Base-by-base conservation (phyloP, 441 rosid genomes). In the Melastoma candidum region DNA sequence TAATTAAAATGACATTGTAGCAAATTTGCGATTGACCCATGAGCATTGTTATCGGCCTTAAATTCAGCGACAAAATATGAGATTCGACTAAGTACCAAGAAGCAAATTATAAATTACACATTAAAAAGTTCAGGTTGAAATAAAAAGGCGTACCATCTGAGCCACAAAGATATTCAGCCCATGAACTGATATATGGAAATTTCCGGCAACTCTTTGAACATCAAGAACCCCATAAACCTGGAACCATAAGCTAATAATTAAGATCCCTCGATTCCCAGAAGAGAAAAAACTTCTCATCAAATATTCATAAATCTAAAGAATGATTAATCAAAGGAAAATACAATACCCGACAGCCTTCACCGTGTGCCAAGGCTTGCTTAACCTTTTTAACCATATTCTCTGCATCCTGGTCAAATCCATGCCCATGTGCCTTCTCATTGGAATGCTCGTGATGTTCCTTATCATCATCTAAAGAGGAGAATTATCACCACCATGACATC, bases 171-270 rank as follows among this genome's bases (percentile, higher is more conserved):
- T 80, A 71, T 84, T 93, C 67, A 93, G 70, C 47, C 96, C 96
- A 66, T 89, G 99, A 62, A 93, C 95, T 64, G 99, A 93, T 51
- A 93, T 71, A 69, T 93, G 99, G 72, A 93, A 93, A 75, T 93
- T 93, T 68, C 97, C 99, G 63, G 99, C 96, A 69, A 93, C 99
- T 51, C 97, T 78, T 76, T 93, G 99, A 58, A 89, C 97, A 76
- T 93, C 97, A 51, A 93, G 67, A 66, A 80, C 78, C 54, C 99
- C 99, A 64, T 84, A 86, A 51, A 93, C 95, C 97, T 89, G 77
- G 66, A 73, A 68, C 47, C 29, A 11, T 60, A 46, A 47, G 54
- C 45, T 48, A 56, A 51, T 52, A 17, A 48, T 50, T 17, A 53
- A 47, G 50, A n/a, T 55, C 39, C 45, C 48, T 29, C 12, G 36